Conservation (phyloP, 208 protist genomes). For the Crithidia fasciculata region DNA sequence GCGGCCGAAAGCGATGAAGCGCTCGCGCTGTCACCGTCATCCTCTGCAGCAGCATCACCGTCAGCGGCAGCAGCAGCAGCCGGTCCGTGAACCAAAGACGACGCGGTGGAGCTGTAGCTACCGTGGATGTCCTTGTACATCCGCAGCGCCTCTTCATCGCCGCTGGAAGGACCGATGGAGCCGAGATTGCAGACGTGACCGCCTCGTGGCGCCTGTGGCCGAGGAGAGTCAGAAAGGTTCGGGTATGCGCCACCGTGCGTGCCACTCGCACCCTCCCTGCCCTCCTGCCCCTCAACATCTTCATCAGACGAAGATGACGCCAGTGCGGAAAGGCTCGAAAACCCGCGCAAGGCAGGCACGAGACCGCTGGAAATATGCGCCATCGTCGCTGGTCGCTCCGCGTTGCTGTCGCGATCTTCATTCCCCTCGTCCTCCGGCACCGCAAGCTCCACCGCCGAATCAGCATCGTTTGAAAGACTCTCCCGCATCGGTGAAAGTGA, state of each 20-base stretch:
- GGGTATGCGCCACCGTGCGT: not conserved
- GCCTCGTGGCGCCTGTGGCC: constrained; percentile 27
- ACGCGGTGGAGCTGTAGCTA: constrained; percentile 19
- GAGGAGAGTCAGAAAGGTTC: constrained; percentile 4
- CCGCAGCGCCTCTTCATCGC: constrained; percentile 41
- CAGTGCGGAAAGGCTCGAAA: not conserved
- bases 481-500: not conserved
- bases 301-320: not conserved
- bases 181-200: constrained; percentile 33
- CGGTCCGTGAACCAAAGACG: not conserved
- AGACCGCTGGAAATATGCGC: constrained; percentile 27
- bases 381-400: constrained; percentile 30
- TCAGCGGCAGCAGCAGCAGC: too few relatives aligned
- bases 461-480: not conserved
- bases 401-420: not conserved
- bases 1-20: too few relatives aligned
- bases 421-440: not conserved
- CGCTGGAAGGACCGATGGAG: constrained; percentile 30
- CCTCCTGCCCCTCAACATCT: constrained; percentile 3
- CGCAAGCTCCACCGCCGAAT: not conserved
- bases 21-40: too few relatives aligned
- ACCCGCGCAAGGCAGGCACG: constrained; percentile 8
- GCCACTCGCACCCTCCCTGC: not conserved
- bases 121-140: constrained; percentile 57
- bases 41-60: too few relatives aligned